These are phyloP conservation scores for Globisporangium spiculum DNA, from an alignment of 352 stramenopile genomes.

Conservation along the genomic window DNA sequence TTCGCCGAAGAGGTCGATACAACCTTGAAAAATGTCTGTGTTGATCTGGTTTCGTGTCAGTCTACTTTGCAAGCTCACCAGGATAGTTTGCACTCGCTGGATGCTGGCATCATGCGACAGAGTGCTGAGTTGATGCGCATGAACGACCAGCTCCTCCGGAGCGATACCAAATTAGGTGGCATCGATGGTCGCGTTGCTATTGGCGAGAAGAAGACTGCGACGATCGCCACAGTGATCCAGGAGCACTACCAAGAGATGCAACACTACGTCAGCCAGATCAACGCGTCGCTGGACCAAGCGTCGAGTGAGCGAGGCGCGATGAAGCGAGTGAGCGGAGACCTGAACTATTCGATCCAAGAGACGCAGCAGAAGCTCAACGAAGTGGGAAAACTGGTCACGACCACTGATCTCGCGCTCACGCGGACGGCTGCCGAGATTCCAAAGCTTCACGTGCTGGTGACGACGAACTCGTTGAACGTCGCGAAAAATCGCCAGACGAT, in stretches of 20 bases:
- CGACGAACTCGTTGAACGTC: slow-evolving; percentile 38
- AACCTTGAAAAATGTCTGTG: slow-evolving; percentile 25
- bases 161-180: slow-evolving; percentile 30
- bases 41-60: slow-evolving; percentile 29
- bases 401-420: slow-evolving; percentile 37
- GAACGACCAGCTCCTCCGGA: slow-evolving; percentile 27
- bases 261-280: slow-evolving; percentile 26
- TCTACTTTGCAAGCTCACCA: slow-evolving; percentile 31
- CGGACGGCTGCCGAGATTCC: slow-evolving; percentile 46
- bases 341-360: slow-evolving; percentile 45
- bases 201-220: slow-evolving; percentile 45
- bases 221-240: slow-evolving; percentile 28
- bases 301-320: slow-evolving; percentile 36
- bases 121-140: slow-evolving; percentile 32
- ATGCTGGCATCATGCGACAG: slow-evolving; percentile 26
- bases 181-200: slow-evolving; percentile 39
- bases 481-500: slow-evolving; percentile 42
- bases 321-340: slow-evolving; percentile 31
- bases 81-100: slow-evolving; percentile 27
- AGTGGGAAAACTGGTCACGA: slow-evolving; percentile 37
- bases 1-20: slow-evolving; percentile 33
- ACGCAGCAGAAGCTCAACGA: slow-evolving; percentile 45
- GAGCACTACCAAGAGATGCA: slow-evolving; percentile 47
- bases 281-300: slow-evolving; percentile 28
- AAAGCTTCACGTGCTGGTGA: slow-evolving; percentile 43